Conservation (phyloP, 129 eudicot genomes). For the Sambucus nigra region DNA sequence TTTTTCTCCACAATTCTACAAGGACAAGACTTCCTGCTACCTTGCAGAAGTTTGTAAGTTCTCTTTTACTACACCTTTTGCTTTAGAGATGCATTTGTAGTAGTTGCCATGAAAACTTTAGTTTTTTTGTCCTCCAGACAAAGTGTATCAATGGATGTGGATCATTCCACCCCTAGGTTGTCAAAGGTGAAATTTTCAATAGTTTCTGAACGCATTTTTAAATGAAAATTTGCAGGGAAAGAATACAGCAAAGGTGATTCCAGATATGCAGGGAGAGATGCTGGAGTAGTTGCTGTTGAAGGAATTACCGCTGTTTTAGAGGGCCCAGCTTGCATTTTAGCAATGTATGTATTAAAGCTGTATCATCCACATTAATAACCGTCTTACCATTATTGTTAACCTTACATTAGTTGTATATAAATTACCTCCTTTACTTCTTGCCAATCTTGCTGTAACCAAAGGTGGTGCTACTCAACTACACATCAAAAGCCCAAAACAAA, state of each 20-base stretch:
- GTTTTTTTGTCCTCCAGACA: no score
- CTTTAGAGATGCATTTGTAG: neutral
- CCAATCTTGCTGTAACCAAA: no score
- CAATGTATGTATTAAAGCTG: slow-evolving; percentile 45
- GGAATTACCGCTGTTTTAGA: slow-evolving; percentile 71
- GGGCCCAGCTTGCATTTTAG: slow-evolving; percentile 84
- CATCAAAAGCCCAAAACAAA: no score
- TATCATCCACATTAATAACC: no score
- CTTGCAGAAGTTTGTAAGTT: slow-evolving; percentile 90
- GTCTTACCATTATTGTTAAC: no score
- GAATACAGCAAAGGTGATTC: slow-evolving; percentile 99
- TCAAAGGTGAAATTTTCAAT: no score
- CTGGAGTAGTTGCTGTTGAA: slow-evolving; percentile 67
- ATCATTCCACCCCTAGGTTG: no score
- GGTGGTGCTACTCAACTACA: no score
- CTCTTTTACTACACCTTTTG: neutral
- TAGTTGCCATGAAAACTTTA: neutral
- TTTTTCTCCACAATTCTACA: slow-evolving; percentile 73
- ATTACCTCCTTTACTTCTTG: no score
- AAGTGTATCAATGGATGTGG: no score
- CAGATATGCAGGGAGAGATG: slow-evolving; percentile 66
- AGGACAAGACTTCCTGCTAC: slow-evolving; percentile 49
- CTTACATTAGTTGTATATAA: no score
- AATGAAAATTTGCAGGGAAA: slow-evolving; percentile 51
- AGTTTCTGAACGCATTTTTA: neutral